A percentile compares a stretch with the other conserved stretches of the same genome.
Evolutionary conservation across 352 stramenopile species (phyloP).

Genomic region (Phytophthora pistaciae): DNA sequence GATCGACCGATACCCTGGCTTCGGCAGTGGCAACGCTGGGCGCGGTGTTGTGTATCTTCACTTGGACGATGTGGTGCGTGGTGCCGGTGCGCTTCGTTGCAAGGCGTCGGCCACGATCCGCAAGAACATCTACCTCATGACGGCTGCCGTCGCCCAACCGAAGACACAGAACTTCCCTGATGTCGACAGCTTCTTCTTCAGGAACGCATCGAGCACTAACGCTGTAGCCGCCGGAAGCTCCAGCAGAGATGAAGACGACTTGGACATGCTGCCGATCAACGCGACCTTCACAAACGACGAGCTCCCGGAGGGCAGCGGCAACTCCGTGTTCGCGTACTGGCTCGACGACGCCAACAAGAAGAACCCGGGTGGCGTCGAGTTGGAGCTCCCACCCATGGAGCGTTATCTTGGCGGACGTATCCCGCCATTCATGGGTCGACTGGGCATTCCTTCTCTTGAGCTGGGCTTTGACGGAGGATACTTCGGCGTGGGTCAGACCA

Average conservation of each 20-base stretch:
- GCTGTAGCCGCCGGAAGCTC: constrained; percentile 21
- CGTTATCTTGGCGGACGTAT: constrained; percentile 58
- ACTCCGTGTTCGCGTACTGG: constrained; percentile 82
- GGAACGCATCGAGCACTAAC: constrained; percentile 19
- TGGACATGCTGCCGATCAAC: constrained; percentile 66
- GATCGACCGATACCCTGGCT: constrained; percentile 78
- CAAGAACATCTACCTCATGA: constrained; percentile 83
- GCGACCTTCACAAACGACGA: constrained; percentile 74
- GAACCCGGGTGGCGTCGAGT: constrained; percentile 23
- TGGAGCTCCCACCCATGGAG: constrained; percentile 64
- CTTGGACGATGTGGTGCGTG: constrained; percentile 76
- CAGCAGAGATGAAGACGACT: constrained; percentile 44
- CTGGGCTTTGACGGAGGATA: constrained; percentile 77
- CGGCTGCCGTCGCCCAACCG: constrained; percentile 71
- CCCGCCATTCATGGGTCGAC: constrained; percentile 73
- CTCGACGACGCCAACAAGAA: constrained; percentile 58
- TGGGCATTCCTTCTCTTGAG: constrained; percentile 82
- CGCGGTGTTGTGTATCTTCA: constrained; percentile 82
- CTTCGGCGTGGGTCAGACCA: constrained; percentile 65
- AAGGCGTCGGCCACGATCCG: constrained; percentile 76
- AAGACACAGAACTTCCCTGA: constrained; percentile 53
- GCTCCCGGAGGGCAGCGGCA: constrained; percentile 55
- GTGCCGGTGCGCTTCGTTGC: constrained; percentile 67
- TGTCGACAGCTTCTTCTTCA: constrained; percentile 62
- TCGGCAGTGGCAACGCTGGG: constrained; percentile 54